Evolutionary conservation across 257 asterid genomes (phyloP).

Genomic region (Leonotis leonurus): DNA sequence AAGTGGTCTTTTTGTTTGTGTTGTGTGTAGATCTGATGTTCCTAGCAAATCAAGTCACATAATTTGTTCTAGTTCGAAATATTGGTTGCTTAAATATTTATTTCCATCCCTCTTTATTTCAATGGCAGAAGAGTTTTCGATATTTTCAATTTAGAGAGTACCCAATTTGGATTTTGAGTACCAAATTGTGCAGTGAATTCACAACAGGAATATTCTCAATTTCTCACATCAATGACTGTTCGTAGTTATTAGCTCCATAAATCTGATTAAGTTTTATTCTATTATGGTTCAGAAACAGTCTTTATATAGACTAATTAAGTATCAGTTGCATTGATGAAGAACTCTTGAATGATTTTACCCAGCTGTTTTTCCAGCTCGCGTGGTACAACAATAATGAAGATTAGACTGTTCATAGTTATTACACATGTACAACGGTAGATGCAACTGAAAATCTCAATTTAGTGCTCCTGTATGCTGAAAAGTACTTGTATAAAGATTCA

Average conservation of each 20-base stretch:
- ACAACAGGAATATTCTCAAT: background rate
- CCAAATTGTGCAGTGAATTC: slow-evolving; percentile 8
- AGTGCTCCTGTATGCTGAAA: slow-evolving; percentile 2
- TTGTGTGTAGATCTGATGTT: slow-evolving; percentile 19
- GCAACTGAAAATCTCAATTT: slow-evolving; percentile 14
- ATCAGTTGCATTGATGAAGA: too few species aligned
- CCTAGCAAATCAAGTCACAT: too few species aligned
- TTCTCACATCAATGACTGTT: background rate
- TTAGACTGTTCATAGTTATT: slow-evolving; percentile 16
- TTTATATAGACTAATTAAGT: too few species aligned
- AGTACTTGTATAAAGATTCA: slow-evolving; percentile 8
- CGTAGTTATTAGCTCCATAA: background rate
- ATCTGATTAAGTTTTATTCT: background rate
- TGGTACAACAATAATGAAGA: slow-evolving; percentile 16
- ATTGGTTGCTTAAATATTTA: too few species aligned
- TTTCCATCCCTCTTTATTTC: too few species aligned
- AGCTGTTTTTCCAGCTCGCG: slow-evolving; percentile 17
- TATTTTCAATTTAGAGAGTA: background rate
- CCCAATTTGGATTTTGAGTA: background rate
- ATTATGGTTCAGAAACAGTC: slow-evolving; percentile 8
- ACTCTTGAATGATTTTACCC: too few species aligned
- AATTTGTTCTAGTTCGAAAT: too few species aligned
- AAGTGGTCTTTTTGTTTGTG: slow-evolving; percentile 10
- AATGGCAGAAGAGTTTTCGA: background rate
- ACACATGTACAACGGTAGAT: slow-evolving; percentile 19